Percentiles rank a stretch among this genome's conserved stretches.
Conservation (phyloP, 805 yeast species). For the Metschnikowia arizonensis region DNA sequence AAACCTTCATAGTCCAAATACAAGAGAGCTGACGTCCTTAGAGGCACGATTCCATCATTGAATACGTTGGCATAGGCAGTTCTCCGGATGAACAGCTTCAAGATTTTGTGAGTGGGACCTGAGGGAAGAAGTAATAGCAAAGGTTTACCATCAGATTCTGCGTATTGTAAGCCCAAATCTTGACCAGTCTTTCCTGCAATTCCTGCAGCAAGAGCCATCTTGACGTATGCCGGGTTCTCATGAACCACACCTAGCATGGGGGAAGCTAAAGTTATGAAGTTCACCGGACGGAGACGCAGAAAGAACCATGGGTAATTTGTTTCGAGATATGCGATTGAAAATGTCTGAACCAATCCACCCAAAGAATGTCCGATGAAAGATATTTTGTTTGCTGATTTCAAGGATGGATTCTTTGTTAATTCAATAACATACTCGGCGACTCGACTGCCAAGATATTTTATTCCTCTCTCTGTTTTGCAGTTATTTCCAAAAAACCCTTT, state of each 20-base stretch:
- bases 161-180: conserved; percentile 66
- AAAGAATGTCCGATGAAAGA: conserved; percentile 92
- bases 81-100: conserved; percentile 62
- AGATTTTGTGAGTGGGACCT: conserved; percentile 62
- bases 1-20: conserved; percentile 81
- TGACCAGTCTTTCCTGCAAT: conserved; percentile 90
- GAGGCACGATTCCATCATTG: conserved; percentile 94
- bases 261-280: conserved; percentile 79
- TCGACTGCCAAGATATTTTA: conserved; percentile 76
- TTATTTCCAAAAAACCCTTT: conserved; percentile 81
- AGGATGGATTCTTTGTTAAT: conserved; percentile 42
- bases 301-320: conserved; percentile 70
- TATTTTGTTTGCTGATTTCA: conserved; percentile 48
- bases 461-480: conserved; percentile 86
- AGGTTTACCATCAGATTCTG: conserved; percentile 50
- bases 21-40: conserved; percentile 81
- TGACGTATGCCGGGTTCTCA: conserved; percentile 84
- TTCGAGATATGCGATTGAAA: conserved; percentile 78
- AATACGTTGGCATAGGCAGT: conserved; percentile 86
- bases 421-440: conserved; percentile 71
- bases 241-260: conserved; percentile 85
- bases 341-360: conserved; percentile 90
- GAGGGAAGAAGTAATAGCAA: conserved; percentile 71
- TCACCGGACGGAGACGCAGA: conserved; percentile 59
- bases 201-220: conserved; percentile 80